Evolutionary conservation across 2,329 filamentous ascomycete genomes (phyloP).

Genomic region (Incumbomyces lentus): DNA sequence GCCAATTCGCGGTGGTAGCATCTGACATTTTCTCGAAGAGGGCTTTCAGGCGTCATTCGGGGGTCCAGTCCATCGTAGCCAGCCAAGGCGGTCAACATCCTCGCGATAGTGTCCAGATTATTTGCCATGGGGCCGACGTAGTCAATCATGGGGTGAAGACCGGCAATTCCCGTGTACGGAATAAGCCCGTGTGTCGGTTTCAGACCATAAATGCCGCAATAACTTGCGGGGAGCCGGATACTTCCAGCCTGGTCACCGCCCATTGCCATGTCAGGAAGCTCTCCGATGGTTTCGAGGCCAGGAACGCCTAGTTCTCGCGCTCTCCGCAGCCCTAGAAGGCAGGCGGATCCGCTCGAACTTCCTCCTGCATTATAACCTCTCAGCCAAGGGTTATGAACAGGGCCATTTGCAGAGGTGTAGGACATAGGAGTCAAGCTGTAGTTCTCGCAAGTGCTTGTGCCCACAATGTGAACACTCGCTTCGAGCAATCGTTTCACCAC

Average conservation of each 20-base stretch:
- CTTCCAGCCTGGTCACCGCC: slow-evolving; percentile 33
- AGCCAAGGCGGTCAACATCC: slow-evolving; percentile 35
- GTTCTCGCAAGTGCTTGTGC: slow-evolving; percentile 31
- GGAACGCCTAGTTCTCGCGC: slow-evolving; percentile 12
- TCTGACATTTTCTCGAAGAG: slow-evolving; percentile 25
- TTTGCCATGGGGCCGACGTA: slow-evolving; percentile 38
- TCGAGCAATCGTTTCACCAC: slow-evolving; percentile 27
- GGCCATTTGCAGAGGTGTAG: slow-evolving; percentile 28
- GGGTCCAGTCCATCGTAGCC: slow-evolving; percentile 43
- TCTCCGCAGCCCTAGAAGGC: slow-evolving; percentile 23
- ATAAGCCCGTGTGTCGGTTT: slow-evolving; percentile 42
- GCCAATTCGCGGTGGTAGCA: slow-evolving; percentile 26
- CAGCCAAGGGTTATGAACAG: slow-evolving; percentile 29
- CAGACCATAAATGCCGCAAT: slow-evolving; percentile 34
- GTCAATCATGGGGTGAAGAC: slow-evolving; percentile 34
- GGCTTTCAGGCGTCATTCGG: slow-evolving; percentile 31
- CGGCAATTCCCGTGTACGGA: slow-evolving; percentile 40
- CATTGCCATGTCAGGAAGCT: slow-evolving; percentile 27
- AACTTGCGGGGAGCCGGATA: slow-evolving; percentile 30
- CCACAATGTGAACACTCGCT: slow-evolving; percentile 26
- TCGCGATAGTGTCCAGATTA: slow-evolving; percentile 33
- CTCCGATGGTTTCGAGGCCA: slow-evolving; percentile 19
- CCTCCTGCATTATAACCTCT: slow-evolving; percentile 27
- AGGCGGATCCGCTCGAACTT: slow-evolving; percentile 29
- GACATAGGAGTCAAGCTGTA: slow-evolving; percentile 30